Base-by-base conservation (phyloP, 1,284 basidiomycete species). In the Sanghuangporus baumii region DNA sequence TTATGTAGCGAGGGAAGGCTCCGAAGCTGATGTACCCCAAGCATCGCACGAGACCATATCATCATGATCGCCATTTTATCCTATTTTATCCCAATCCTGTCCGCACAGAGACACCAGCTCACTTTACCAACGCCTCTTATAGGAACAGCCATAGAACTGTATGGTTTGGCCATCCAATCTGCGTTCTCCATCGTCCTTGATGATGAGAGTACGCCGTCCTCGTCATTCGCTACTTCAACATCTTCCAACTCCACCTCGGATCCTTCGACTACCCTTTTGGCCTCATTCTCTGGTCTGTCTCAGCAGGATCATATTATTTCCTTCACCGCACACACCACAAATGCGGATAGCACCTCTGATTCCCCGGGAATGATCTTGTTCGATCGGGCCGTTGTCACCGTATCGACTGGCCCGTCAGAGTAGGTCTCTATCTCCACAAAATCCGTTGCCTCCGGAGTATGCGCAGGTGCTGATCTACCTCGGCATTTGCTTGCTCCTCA, bases 101-200 rank as follows among this genome's bases (percentile, higher is more conserved):
- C 54, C 37, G 41, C 14, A 31, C 26, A 55, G 26, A 23, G 23
- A 12, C 38, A 37, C 40, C 59, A 59, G 36, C 31, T 59, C 40
- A 37, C 46, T 5, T 23, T 20, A 12, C 8, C 43, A 12, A 34
- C 23, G 46, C n/a, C 16, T 58, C 1, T 14, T 20, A 36, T 20
- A 75, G 74, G 73, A n/a, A 74, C 72, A 16, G 72, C 66, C 34
- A 68, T 73, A 51, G 66, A 91, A 74, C 88, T 88, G 66, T 90
- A 90, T 73, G 72, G 75, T 67, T 67, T 74, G 71, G 66, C 71
- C 4, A 14, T 67, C 50, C 68, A 69, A 20, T 65, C 64, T 6
- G 57, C 52, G 20, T 65, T 59, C 57, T 57, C 66, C 11, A 56
- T 65, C 38, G 51, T 65, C 48, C 68, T 65, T n/a, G 58, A 63